Base-by-base conservation (phyloP, 371 early-diverging fungal species). In the Mucor indicus region DNA sequence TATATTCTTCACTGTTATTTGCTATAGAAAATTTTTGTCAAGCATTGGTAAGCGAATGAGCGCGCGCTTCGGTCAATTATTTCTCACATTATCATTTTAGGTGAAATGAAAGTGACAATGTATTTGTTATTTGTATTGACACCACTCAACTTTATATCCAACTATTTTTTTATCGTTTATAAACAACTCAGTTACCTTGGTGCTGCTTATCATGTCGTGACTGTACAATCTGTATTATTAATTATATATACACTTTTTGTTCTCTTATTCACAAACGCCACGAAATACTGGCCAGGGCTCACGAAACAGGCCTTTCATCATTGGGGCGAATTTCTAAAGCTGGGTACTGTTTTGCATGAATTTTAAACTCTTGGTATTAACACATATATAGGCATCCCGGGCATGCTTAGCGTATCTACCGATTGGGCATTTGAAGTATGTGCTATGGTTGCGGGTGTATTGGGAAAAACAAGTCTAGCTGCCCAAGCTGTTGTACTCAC, bases 401-500 rank as follows among this genome's bases (percentile, higher is more conserved):
- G 73, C 0, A 73, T 73, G 73, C 39, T 73, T 10, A 73, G 73
- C 43, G 62, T 69, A 1, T 60, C 69, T 0, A 67, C 67, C 1
- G 73, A 73, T 35, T 73, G 73, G 73, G 73, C 73, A 1, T 73
- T 73, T 39, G 73, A 73, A 55, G 62, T 73, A 5, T 73, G 73
- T 46, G 73, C 69, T 12, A 51, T 73, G 8, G 27, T 69, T 15
- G 55, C 73, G 19, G 71, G 73, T 36, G 63, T 64, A 0, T 42
- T 73, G 12, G 73, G 69, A 4, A 56, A 67, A 57, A 67, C 62
- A 25, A 69, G 62, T 41, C 29, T 73, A 24, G 73, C 73, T 8
- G 69, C 67, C 7, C 73, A 73, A 53, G 62, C 69, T 7, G 61
- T 73, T 22, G 53, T 69, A 15, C 44, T 69, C 3, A 48, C 58